Evolutionary conservation across 768 basidiomycete genomes (phyloP).

Genomic region (Suillus americanus): DNA sequence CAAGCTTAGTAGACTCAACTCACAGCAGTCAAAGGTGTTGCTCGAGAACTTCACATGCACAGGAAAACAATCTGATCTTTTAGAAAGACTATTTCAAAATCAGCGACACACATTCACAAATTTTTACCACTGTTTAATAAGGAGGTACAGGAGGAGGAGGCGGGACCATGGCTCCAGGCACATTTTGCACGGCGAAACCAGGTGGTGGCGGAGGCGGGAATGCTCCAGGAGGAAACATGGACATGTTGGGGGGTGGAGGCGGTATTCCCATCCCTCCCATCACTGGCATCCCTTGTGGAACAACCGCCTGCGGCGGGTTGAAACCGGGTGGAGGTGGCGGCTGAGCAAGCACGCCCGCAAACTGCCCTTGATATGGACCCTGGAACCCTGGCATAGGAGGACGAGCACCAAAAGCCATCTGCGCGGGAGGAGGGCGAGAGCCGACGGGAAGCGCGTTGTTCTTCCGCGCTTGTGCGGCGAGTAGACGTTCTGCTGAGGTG

Average conservation of each 20-base stretch:
- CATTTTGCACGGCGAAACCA: slow-evolving; percentile 53
- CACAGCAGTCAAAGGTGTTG: background rate
- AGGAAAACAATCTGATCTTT: background rate
- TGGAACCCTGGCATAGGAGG: slow-evolving; percentile 71
- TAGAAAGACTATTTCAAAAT: background rate
- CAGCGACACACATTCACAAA: background rate
- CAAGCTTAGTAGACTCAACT: no score
- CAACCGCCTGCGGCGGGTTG: slow-evolving; percentile 66
- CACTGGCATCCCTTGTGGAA: slow-evolving; percentile 42
- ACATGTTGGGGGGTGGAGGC: slow-evolving; percentile 39
- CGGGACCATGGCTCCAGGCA: slow-evolving; percentile 43
- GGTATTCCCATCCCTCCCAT: slow-evolving; percentile 40
- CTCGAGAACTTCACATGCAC: background rate
- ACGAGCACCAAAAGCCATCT: slow-evolving; percentile 60
- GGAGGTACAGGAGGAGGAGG: slow-evolving; percentile 45
- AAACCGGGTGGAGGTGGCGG: slow-evolving; percentile 84
- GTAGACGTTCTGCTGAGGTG: slow-evolving; percentile 91
- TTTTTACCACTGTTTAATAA: slow-evolving; percentile 20
- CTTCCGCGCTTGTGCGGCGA: slow-evolving; percentile 94
- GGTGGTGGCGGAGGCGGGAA: slow-evolving; percentile 65
- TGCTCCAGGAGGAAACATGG: slow-evolving; percentile 46
- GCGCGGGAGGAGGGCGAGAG: slow-evolving; percentile 71
- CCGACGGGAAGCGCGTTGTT: slow-evolving; percentile 86
- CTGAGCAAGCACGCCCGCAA: slow-evolving; percentile 82
- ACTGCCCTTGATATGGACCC: slow-evolving; percentile 88